Evolutionary conservation across 177 flowering plant species (phyloP).

Genomic region (Telopea speciosissima): DNA sequence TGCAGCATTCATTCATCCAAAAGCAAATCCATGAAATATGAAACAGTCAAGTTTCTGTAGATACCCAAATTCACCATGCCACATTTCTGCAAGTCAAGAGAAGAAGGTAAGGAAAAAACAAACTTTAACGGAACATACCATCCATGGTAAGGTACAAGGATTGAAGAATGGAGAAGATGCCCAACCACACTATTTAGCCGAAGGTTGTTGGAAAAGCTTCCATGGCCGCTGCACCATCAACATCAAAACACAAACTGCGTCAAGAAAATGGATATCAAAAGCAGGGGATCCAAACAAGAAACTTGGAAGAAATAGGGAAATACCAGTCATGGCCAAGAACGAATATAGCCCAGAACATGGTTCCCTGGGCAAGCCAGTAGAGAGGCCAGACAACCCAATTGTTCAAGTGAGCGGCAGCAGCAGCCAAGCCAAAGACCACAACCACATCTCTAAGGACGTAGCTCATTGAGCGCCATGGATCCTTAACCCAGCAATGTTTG

Average conservation of each 20-base stretch:
- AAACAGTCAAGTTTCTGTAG: too few relatives aligned
- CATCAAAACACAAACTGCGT: conserved; percentile 3
- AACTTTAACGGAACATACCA: conserved; percentile 29
- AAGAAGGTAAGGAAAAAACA: neutral
- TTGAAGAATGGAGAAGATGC: conserved; percentile 63
- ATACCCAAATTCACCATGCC: too few relatives aligned
- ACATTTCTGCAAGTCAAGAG: too few relatives aligned
- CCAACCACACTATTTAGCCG: conserved; percentile 54
- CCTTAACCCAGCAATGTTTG: conserved; percentile 69
- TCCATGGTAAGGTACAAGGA: conserved; percentile 72
- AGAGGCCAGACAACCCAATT: conserved; percentile 57
- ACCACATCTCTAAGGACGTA: conserved; percentile 56
- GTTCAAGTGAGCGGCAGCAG: conserved; percentile 38
- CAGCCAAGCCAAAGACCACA: conserved; percentile 46
- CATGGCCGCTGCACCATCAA: conserved; percentile 52
- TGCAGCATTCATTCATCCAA: too few relatives aligned
- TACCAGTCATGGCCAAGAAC: conserved; percentile 81
- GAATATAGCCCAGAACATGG: conserved; percentile 78
- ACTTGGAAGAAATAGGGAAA: neutral
- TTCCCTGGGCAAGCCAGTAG: conserved; percentile 69
- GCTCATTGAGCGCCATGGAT: conserved; percentile 62
- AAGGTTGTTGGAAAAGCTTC: conserved; percentile 53
- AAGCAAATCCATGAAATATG: too few relatives aligned
- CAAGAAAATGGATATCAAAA: neutral
- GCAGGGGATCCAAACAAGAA: neutral